Base-by-base conservation (phyloP, 345 rosid species). In the Salix exigua region DNA sequence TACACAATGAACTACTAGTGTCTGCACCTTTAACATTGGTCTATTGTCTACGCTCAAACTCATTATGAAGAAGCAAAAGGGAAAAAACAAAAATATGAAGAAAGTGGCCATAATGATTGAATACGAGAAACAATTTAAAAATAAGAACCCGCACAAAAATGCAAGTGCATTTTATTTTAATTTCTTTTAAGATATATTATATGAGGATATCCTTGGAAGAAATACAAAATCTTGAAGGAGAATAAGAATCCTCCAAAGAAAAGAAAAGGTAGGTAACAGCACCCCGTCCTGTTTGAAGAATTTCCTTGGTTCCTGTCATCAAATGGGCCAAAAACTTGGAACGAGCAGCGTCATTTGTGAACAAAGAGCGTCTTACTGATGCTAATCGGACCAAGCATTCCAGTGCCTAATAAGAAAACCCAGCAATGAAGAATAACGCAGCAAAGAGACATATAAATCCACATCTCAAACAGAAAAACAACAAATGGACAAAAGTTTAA, bases 331-430 rank as follows among this genome's bases (percentile, higher is more conserved):
- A 79, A 69, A 96, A 96, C 82, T 83, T 91, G 37, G 98, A 88
- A 66, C 98, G 98, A 68, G 98, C 85, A 62, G 84, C 89, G 70
- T 96, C 99, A 80, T 87, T 94, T 61, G 93, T 84, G 86, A 94
- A 96, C 83, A 96, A 83, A 82, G 99, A 91, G 50, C 97, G 95
- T 19, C 98, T 87, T 23, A 94, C 97, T 74, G 99, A 96, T 69
- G 99, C 98, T 64, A 96, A 85, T 72, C 99, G 91, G 72, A 96
- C 99, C 91, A 96, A 88, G 88, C 99, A 94, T 85, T 96, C 99
- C 84, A 96, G 82, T 68, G 99, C 99, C 99, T 96, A 77, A 60
- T 80, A 80, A 67, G 65, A 80, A 64, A 66, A 70, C 26, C 19
- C 25, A 67, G 30, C 26, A 48, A 6, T 44, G n/a, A 78, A n/a